Base-by-base conservation (phyloP, 75 land plant genomes). In the Pinus taeda region DNA sequence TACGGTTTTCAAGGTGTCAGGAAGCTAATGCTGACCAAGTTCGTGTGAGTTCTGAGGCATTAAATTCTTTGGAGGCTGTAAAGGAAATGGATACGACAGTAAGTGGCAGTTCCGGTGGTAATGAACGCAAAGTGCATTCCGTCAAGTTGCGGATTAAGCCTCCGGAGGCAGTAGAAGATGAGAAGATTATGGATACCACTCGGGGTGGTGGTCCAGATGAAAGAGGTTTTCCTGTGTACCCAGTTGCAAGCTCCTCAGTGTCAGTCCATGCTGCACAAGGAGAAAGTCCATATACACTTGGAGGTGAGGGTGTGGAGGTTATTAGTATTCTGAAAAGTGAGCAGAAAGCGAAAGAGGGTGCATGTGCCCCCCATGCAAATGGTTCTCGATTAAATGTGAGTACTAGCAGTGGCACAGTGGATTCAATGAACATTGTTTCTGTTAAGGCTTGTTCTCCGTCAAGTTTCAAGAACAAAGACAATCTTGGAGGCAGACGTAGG, bases 401-500 rank as follows among this genome's bases (percentile, higher is more conserved):
- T 58, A 79, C 85, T 72, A 84, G 87, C 29, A 87, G 90, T 79
- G 87, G 89, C 81, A 90, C 90, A 49, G 95, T 90, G 26, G 91
- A 90, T 74, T 83, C 89, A 56, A 84, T 83, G 72, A 80, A 74
- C 66, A 72, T 70, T 60, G 75, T 77, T 22, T 62, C 64, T 75
- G 64, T 79, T 14, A 76, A 78, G 8, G 81, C 75, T 64, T 81
- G 74, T 13, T 80, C 80, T 49, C 62, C 75, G 18, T 72, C 80
- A 7, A 65, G 37, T 59, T 59, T 60, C 9, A 53, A 79, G 71
- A 73, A 60, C 39, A 72, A 79, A 57, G 64, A 71, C 17, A 36
- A 69, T 59, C 33, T 64, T 55, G 29, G 76, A 79, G 60, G 70
- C 61, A 45, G 81, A 76, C 26, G 59, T 39, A 74, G 53, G 18